These are phyloP conservation scores for Vanrija sp. DNA, from an alignment of 1,284 basidiomycete genomes.

Conservation along the genomic window DNA sequence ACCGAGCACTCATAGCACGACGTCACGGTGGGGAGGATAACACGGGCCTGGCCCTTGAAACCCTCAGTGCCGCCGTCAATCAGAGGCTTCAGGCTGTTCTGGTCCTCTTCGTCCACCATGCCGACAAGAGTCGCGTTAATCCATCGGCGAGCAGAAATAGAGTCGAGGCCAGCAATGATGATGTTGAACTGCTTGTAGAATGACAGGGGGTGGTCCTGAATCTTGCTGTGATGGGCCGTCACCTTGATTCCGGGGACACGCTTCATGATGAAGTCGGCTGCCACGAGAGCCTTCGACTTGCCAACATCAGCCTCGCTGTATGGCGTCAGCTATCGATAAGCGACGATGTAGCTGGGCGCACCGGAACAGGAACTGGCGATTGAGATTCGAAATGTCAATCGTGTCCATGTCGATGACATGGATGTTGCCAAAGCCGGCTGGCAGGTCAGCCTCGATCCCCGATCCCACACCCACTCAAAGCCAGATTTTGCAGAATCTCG, in stretches of 20 bases:
- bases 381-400: constrained; percentile 98
- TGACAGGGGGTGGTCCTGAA: constrained; percentile 94
- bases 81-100: constrained; percentile 92
- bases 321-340: not conserved
- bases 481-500: constrained; percentile 90
- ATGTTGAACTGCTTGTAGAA: constrained; percentile 97
- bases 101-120: constrained; percentile 83
- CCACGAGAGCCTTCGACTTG: constrained; percentile 85
- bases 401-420: constrained; percentile 99
- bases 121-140: constrained; percentile 97
- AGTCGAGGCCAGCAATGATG: constrained; percentile 97
- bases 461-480: constrained; percentile 54
- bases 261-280: constrained; percentile 92
- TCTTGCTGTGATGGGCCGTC: constrained; percentile 95
- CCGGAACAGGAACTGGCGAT: constrained; percentile 98
- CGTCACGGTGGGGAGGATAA: constrained; percentile 91
- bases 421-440: constrained; percentile 91
- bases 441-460: constrained; percentile 11
- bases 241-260: constrained; percentile 90
- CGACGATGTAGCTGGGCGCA: constrained; percentile 41
- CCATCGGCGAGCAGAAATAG: constrained; percentile 93
- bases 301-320: constrained; percentile 73
- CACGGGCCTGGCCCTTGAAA: constrained; percentile 97
- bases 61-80: constrained; percentile 99
- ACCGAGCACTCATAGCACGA: constrained; percentile 95